Evolutionary conservation across 2,329 filamentous ascomycete species (phyloP), one percentile per base, ranked within the genome.

Genomic region (Didymosphaeria variabile): DNA sequence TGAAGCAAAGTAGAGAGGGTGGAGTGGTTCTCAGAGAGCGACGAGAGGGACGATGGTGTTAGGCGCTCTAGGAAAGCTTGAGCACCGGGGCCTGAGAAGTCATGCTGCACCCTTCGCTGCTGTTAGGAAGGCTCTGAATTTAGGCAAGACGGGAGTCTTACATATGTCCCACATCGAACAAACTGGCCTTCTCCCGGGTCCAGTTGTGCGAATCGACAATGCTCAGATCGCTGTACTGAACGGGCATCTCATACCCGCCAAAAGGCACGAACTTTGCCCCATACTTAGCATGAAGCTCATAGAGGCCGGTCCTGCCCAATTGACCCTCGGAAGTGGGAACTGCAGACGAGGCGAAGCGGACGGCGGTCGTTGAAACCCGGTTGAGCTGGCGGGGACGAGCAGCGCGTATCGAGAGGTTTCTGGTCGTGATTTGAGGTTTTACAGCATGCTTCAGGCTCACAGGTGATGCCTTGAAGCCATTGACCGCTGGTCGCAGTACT

Each of bases 161-260:
- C 94, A 98, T 98, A 82, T 98, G 95, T 77, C 91, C 91, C 57
- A 98, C 95, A 79, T 99, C 95, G 75, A 99, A 99, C 66, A 99
- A 82, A 66, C 93, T 97, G 60, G 92, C 91, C 79, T 94, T 91
- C 70, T 88, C 86, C 57, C 95, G 89, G 17, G 95, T 98, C 86
- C 94, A 97, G 71, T 89, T 86, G 83, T 98, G 95, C 55, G 93
- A 97, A 63, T 93, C 91, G 68, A 87, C 85, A 65, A 97, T 90
- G 69, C 90, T 90, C 67, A 91, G 85, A 67, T 89, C 87, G 36
- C 85, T 80, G 82, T 98, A 99, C 79, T 95, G 91, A 47, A 99
- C 89, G 8, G 95, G 95, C 93, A 99, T 97, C 70, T 87, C 85
- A 82, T 90, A 97, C 68, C 93, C 93, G 65, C 92, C 94, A 80